These are phyloP conservation scores for Sanghuangporus sanghuang DNA, from an alignment of 1,284 basidiomycete species.

Conservation along the genomic window DNA sequence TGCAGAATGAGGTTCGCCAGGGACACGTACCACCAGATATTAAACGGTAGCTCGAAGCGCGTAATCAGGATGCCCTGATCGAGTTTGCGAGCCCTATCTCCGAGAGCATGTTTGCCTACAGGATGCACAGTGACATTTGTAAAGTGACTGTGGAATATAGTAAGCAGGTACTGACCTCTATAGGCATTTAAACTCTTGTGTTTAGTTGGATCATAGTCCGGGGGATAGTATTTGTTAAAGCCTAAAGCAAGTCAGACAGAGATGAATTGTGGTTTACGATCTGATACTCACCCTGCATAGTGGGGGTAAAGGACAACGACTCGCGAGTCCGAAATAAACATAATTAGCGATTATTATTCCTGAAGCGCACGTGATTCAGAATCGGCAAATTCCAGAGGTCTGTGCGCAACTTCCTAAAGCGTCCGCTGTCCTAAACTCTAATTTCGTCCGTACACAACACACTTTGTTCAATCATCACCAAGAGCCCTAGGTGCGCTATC, in stretches of 20 bases:
- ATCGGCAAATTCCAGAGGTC: background rate
- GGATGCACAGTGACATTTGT: slow-evolving; percentile 28
- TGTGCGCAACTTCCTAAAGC: background rate
- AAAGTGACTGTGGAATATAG: slow-evolving; percentile 8
- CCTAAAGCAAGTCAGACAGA: slow-evolving; percentile 33
- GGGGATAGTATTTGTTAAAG: slow-evolving; percentile 92
- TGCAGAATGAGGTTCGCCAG: background rate
- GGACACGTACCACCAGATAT: slow-evolving; percentile 89
- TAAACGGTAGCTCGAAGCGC: slow-evolving; percentile 93
- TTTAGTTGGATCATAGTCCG: slow-evolving; percentile 82
- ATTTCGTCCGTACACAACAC: slow-evolving; percentile 22
- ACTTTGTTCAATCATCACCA: background rate
- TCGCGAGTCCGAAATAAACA: background rate
- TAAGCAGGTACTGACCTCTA: slow-evolving; percentile 43
- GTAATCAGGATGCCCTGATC: slow-evolving; percentile 93
- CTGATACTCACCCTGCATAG: background rate
- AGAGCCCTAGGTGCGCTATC: slow-evolving; percentile 34
- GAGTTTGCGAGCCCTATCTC: slow-evolving; percentile 86
- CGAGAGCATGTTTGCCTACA: slow-evolving; percentile 89
- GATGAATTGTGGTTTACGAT: slow-evolving; percentile 7
- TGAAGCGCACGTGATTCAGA: background rate
- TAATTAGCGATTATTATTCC: background rate
- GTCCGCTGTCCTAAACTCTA: slow-evolving; percentile 23
- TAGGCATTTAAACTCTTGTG: slow-evolving; percentile 80
- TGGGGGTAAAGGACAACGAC: background rate